Evolutionary conservation across 1,139 yeast genomes (phyloP), one percentile per base, ranked within the genome.

Genomic region (Geotrichum bryndzae): DNA sequence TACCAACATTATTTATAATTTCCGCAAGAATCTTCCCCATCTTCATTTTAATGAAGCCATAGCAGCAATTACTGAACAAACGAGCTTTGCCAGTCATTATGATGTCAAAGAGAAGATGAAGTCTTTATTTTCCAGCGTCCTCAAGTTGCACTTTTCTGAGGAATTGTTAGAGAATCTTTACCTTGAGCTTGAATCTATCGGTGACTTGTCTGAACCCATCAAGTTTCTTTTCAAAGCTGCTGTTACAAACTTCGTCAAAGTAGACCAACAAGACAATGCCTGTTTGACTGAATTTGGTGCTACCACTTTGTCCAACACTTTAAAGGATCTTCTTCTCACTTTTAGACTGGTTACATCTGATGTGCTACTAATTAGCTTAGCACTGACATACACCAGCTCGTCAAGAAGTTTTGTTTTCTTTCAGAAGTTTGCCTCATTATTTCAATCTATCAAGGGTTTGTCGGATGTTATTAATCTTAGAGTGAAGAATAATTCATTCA

Each of bases 281-380:
- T 48, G 56, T 22, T 53, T 67, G 27, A 62, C 70, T 11, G 50
- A 38, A 6, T 59, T 59, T 8, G 73, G 73, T 2, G 58, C 67
- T 27, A 65, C 60, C 51, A 54, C 64, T 2, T 45, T 67, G 11
- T 59, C 64, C 29, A 63, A 64, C 33, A 55, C 63, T 25, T 61
- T 69, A 41, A 61, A 61, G 51, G 71, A 68, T 51, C 63, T 58
- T 18, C 62, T 66, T 13, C 45, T 61, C 3, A 61, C 66, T 3
- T 61, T 65, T 7, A 58, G 67, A 35, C 57, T 63, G 27, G 54
- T 68, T 8, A 59, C 63, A 5, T 57, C 67, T 27, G 72, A 69
- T 54, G 51, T 68, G 23, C 61, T 71, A 8, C 38, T 66, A 3
- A 56, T 67, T 23, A 60, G 68, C 11, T 58, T 71, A 22, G 55